Conservation (phyloP, 2,329 filamentous ascomycete genomes). For the Leptographium radiaticola region DNA sequence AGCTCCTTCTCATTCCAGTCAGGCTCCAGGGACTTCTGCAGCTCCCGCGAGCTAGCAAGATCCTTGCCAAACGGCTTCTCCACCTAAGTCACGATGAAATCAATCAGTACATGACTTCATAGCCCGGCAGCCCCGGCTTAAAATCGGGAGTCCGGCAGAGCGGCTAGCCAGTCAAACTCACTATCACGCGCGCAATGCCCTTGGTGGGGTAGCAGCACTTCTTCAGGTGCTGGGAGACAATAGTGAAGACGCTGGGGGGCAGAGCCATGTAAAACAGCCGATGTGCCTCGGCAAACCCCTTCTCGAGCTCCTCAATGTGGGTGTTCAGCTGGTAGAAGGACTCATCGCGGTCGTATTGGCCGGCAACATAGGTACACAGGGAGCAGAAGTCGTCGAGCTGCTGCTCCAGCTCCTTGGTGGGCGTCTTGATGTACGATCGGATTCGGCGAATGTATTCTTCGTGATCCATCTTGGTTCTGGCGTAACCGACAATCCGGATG, state of each 20-base stretch:
- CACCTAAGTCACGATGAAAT: slow-evolving; percentile 43
- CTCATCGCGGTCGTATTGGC: slow-evolving; percentile 95
- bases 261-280: slow-evolving; percentile 99
- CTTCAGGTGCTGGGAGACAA: slow-evolving; percentile 94
- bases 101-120: background rate
- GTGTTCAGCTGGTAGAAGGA: slow-evolving; percentile 77
- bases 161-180: slow-evolving; percentile 30
- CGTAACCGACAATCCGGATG: slow-evolving; percentile 96
- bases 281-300: slow-evolving; percentile 70
- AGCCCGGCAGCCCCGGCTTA: too few relatives aligned
- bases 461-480: slow-evolving; percentile 98
- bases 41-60: slow-evolving; percentile 79
- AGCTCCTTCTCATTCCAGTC: slow-evolving; percentile 99
- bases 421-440: slow-evolving; percentile 97
- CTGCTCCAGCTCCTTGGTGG: slow-evolving; percentile 93
- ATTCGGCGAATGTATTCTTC: slow-evolving; percentile 89
- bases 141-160: background rate
- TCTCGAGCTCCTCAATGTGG: slow-evolving; percentile 76
- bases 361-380: slow-evolving; percentile 87
- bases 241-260: slow-evolving; percentile 93
- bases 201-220: slow-evolving; percentile 88
- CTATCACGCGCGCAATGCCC: slow-evolving; percentile 88
- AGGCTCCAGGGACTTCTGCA: slow-evolving; percentile 87
- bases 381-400: slow-evolving; percentile 82
- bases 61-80: slow-evolving; percentile 99